phyloP scores from a whole-genome alignment of 257 asterid genomes.

The Penstemon eatonii region DNA sequence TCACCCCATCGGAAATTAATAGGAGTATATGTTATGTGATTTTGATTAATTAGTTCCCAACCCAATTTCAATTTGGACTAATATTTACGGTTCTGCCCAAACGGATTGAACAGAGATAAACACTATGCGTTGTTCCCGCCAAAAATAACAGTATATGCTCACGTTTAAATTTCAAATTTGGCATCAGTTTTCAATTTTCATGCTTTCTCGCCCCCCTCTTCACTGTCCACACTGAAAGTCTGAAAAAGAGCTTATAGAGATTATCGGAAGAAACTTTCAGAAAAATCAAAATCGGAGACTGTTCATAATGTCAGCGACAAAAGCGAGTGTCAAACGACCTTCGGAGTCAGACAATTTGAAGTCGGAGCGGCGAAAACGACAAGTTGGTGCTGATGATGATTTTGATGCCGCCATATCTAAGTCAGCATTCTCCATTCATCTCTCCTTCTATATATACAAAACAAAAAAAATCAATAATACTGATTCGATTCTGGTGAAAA shows the following conservation, averaged over 20 bases:
- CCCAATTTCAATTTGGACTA: no score
- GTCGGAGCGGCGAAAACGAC: conserved; percentile 58
- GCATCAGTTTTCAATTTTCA: conserved; percentile 5
- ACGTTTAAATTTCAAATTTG: conserved; percentile 1
- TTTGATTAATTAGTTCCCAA: no score
- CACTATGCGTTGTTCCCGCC: not conserved
- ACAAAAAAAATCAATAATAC: no score
- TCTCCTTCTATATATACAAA: not conserved
- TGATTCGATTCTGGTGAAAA: conserved; percentile 20
- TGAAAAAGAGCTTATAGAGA: not conserved
- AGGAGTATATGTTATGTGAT: no score
- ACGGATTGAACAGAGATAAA: no score
- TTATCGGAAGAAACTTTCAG: conserved; percentile 1
- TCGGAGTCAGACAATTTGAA: conserved; percentile 50
- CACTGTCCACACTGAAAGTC: not conserved
- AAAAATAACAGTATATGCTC: not conserved
- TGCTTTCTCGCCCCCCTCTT: conserved; percentile 2
- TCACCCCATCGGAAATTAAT: no score
- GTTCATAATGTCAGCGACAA: conserved; percentile 56
- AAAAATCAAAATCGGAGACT: conserved; percentile 14
- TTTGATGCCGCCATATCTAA: conserved; percentile 73
- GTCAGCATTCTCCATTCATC: conserved; percentile 34
- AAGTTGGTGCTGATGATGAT: conserved; percentile 54
- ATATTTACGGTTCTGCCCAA: no score
- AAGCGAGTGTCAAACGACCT: conserved; percentile 59